Conservation (phyloP, 2,329 filamentous ascomycete genomes). For the Falciphora oryzae region DNA sequence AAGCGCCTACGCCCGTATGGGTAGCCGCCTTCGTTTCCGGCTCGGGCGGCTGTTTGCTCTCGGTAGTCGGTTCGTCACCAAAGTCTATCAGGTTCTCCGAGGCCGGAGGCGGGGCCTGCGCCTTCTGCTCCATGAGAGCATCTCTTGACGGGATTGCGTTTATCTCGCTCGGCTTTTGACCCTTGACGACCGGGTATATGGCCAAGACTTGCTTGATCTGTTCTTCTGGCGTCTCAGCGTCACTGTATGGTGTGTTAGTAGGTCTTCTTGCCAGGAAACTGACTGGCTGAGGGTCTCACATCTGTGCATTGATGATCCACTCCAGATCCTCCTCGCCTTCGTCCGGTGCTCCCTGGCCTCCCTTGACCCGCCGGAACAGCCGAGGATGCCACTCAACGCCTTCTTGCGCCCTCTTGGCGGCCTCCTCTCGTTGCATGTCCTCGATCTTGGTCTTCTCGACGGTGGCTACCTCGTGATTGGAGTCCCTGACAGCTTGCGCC, state of each 20-base stretch:
- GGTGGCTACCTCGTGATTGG: conserved; percentile 84
- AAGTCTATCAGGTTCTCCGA: conserved; percentile 52
- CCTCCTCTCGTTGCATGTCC: conserved; percentile 84
- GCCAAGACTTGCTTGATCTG: conserved; percentile 77
- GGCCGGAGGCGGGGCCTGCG: conserved; percentile 16
- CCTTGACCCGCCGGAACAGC: conserved; percentile 71
- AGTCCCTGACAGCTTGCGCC: conserved; percentile 71
- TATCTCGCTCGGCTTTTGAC: conserved; percentile 56
- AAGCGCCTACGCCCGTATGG: conserved; percentile 7
- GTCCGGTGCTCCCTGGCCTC: conserved; percentile 64
- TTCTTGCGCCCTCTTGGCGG: conserved; percentile 70
- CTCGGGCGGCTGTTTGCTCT: conserved; percentile 10
- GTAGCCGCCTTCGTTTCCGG: conserved; percentile 11
- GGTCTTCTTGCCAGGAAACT: neutral
- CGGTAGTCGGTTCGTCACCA: conserved; percentile 31
- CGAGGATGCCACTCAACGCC: conserved; percentile 82
- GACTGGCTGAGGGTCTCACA: conserved; percentile 47
- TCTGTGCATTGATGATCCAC: conserved; percentile 84
- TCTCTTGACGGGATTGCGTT: conserved; percentile 50
- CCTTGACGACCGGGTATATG: conserved; percentile 78
- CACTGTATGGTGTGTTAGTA: conserved; percentile 33
- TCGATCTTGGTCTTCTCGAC: conserved; percentile 97
- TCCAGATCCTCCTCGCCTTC: conserved; percentile 86
- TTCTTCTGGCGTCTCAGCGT: conserved; percentile 59
- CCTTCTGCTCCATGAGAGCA: conserved; percentile 16